These are phyloP conservation scores for Xylariaceae sp. DNA, from an alignment of 2,329 filamentous ascomycete species.

Conservation along the genomic window DNA sequence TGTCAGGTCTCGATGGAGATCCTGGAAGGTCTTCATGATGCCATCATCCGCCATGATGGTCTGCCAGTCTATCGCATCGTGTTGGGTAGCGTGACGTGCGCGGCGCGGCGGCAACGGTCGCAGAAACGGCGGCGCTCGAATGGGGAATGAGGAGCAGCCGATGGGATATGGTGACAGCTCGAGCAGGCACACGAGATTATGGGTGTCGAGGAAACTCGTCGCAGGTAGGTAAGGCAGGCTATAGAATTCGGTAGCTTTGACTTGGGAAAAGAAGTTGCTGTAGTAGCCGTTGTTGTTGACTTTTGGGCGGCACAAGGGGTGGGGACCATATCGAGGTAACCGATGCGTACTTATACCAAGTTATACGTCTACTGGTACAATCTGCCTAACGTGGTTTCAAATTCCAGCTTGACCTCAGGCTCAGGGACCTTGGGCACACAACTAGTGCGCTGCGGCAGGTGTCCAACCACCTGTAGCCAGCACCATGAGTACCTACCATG, in stretches of 20 bases:
- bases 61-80: slow-evolving; percentile 42
- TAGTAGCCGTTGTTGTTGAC: not conserved
- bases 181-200: not conserved
- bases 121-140: slow-evolving; percentile 5
- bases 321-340: not conserved
- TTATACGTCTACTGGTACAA: no score
- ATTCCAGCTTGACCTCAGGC: no score
- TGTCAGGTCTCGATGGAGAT: slow-evolving; percentile 78
- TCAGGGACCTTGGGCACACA: no score
- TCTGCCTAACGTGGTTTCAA: no score
- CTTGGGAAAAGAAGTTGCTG: slow-evolving; percentile 5
- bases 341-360: no score
- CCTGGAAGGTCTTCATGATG: slow-evolving; percentile 70
- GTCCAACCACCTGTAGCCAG: no score
- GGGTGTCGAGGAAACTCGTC: slow-evolving; percentile 4
- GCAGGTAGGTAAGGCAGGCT: not conserved
- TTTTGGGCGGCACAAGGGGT: not conserved
- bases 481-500: no score
- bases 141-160: not conserved
- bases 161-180: not conserved
- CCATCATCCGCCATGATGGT: slow-evolving; percentile 64
- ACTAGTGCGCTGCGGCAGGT: no score
- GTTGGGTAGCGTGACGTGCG: slow-evolving; percentile 16
- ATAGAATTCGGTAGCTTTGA: not conserved
- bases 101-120: slow-evolving; percentile 10